These are phyloP conservation scores for Magnaporthiopsis incrustans DNA, from an alignment of 2,329 filamentous ascomycete species.

Conservation along the genomic window DNA sequence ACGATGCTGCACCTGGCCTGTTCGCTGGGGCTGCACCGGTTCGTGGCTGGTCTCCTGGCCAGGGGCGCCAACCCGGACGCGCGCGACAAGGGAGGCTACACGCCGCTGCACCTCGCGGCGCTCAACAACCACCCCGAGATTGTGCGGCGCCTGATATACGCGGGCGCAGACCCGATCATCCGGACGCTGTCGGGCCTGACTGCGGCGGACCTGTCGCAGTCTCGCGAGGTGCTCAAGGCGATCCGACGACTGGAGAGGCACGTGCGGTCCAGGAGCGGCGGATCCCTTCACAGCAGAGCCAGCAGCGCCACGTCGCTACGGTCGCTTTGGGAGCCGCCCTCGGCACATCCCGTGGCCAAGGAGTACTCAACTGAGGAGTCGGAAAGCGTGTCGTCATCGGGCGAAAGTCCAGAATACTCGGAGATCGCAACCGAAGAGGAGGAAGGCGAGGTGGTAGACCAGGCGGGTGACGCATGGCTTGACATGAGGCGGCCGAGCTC, in stretches of 20 bases:
- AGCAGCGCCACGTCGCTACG: constrained; percentile 61
- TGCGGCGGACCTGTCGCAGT: constrained; percentile 62
- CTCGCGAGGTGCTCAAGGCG: constrained; percentile 54
- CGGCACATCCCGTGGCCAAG: constrained; percentile 28
- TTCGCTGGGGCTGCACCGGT: constrained; percentile 64
- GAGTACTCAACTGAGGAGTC: constrained; percentile 31
- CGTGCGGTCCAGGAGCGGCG: constrained; percentile 58
- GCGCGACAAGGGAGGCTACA: constrained; percentile 72
- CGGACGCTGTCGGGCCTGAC: constrained; percentile 63
- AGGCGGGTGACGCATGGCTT: constrained; percentile 31
- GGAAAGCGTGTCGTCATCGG: constrained; percentile 20
- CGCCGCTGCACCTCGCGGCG: constrained; percentile 73
- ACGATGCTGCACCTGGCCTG: constrained; percentile 76
- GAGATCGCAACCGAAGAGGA: constrained; percentile 38
- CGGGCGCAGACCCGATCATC: constrained; percentile 63
- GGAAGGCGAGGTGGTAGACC: constrained; percentile 24
- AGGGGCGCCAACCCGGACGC: constrained; percentile 70
- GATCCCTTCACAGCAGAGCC: constrained; percentile 50
- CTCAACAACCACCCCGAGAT: constrained; percentile 70
- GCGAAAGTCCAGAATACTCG: constrained; percentile 35
- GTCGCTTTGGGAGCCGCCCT: constrained; percentile 56
- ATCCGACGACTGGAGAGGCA: constrained; percentile 55
- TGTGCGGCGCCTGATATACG: constrained; percentile 63
- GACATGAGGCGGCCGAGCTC: constrained; percentile 24
- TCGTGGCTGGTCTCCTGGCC: constrained; percentile 68